Evolutionary conservation across 306 rosid species (phyloP).

Genomic region (Carpinus viminea): DNA sequence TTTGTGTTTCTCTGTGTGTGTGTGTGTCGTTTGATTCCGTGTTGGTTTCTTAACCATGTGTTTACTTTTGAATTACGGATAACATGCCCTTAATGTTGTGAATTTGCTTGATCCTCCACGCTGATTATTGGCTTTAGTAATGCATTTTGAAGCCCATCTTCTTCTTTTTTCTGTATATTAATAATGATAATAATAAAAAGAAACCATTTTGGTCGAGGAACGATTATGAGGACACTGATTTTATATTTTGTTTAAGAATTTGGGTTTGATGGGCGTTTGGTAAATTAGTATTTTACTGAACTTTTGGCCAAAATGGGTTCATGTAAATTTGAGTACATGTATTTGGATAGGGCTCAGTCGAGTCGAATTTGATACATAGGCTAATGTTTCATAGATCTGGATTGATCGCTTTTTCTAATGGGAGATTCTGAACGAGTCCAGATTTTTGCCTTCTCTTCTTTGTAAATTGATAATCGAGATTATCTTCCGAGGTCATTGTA

Average conservation of each 20-base stretch:
- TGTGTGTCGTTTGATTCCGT: not conserved
- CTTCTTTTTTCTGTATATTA: not conserved
- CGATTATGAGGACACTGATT: not conserved
- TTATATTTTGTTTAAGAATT: not conserved
- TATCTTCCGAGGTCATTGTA: not conserved
- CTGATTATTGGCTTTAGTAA: not conserved
- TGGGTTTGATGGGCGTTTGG: not conserved
- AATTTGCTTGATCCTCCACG: not conserved
- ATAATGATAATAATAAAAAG: not conserved
- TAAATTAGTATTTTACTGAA: not conserved
- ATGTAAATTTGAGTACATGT: not conserved
- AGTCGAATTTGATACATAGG: not conserved
- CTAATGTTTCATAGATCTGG: not conserved
- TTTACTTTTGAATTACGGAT: not conserved
- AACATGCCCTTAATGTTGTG: not conserved
- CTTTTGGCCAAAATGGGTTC: not conserved
- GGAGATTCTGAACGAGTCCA: not conserved
- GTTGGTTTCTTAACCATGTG: not conserved
- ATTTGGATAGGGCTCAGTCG: not conserved
- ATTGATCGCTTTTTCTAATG: not conserved
- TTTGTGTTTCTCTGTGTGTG: not conserved
- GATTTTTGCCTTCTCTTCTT: not conserved
- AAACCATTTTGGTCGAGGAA: not conserved
- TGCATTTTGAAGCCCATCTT: not conserved
- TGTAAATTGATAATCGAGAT: not conserved